These are phyloP conservation scores for Thermothelomyces thermophilus DNA, from an alignment of 2,329 filamentous ascomycete species.

Conservation along the genomic window DNA sequence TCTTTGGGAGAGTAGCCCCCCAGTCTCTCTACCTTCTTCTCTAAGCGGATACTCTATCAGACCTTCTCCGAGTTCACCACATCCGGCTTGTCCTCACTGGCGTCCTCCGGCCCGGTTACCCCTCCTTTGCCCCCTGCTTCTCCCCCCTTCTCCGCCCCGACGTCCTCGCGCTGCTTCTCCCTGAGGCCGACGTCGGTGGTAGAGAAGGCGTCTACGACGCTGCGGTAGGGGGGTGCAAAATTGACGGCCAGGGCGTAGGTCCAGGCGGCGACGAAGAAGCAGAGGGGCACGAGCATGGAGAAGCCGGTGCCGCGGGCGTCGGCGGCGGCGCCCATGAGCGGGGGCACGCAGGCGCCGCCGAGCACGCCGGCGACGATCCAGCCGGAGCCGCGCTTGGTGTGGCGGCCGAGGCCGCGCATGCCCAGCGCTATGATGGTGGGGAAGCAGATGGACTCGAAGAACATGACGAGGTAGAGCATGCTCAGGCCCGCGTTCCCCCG, in stretches of 20 bases:
- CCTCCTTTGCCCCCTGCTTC: background rate
- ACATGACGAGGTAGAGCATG: constrained; percentile 64
- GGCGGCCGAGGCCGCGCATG: constrained; percentile 66
- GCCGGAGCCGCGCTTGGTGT: constrained; percentile 70
- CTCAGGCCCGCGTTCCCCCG: constrained; percentile 43
- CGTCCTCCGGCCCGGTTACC: background rate
- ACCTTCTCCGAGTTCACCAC: background rate
- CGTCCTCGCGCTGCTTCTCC: background rate
- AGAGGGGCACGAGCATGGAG: constrained; percentile 60
- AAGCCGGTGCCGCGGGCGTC: constrained; percentile 54
- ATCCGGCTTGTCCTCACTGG: background rate
- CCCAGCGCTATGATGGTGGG: constrained; percentile 74
- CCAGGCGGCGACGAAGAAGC: constrained; percentile 51
- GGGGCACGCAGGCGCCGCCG: constrained; percentile 68
- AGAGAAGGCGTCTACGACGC: constrained; percentile 54
- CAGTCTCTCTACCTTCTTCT: too few relatives aligned
- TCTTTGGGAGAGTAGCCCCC: too few relatives aligned
- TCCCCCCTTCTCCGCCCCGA: background rate
- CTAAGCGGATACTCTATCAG: too few relatives aligned
- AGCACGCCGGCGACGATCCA: constrained; percentile 64
- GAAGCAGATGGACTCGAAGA: constrained; percentile 77
- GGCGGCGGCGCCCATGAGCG: constrained; percentile 61
- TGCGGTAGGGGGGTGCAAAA: constrained; percentile 57
- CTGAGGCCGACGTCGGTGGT: constrained; percentile 37
- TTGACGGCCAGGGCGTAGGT: constrained; percentile 57